Evolutionary conservation across 768 basidiomycete genomes (phyloP).

Genomic region (Rhizopogon vesiculosus): DNA sequence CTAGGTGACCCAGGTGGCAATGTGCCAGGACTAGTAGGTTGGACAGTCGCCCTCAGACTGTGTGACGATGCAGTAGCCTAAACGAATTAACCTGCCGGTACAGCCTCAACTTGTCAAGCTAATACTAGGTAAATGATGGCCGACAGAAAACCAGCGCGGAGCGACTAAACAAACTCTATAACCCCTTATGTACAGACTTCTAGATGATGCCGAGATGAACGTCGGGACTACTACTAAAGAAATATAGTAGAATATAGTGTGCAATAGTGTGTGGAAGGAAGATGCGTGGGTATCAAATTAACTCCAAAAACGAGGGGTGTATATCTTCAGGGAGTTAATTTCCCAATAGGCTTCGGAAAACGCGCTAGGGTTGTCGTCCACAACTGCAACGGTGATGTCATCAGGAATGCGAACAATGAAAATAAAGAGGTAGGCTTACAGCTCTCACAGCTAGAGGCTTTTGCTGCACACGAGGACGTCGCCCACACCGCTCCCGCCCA

Average conservation of each 20-base stretch:
- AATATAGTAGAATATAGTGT: too few relatives aligned
- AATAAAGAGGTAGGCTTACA: slow-evolving; percentile 33
- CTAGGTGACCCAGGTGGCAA: background rate
- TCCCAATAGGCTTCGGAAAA: slow-evolving; percentile 70
- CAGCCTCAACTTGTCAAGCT: background rate
- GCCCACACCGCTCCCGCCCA: slow-evolving; percentile 44
- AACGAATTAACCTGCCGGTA: slow-evolving; percentile 7
- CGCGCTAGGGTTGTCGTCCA: slow-evolving; percentile 51
- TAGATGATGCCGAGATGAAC: too few relatives aligned
- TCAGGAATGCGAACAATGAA: background rate
- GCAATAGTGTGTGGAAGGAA: background rate
- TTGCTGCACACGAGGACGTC: slow-evolving; percentile 35
- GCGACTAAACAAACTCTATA: background rate
- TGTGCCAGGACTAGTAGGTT: background rate
- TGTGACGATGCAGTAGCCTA: slow-evolving; percentile 40
- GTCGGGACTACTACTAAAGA: too few relatives aligned
- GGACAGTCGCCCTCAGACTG: slow-evolving; percentile 39
- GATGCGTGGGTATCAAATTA: background rate
- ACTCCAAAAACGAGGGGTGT: slow-evolving; percentile 20
- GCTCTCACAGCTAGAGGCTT: slow-evolving; percentile 30
- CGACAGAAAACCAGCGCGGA: too few relatives aligned
- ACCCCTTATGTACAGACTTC: background rate
- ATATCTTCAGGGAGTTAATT: slow-evolving; percentile 56
- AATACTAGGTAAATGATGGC: too few relatives aligned
- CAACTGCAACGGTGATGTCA: slow-evolving; percentile 32